These are phyloP conservation scores for Candida krabiensis DNA, from an alignment of 805 yeast species.

Conservation along the genomic window DNA sequence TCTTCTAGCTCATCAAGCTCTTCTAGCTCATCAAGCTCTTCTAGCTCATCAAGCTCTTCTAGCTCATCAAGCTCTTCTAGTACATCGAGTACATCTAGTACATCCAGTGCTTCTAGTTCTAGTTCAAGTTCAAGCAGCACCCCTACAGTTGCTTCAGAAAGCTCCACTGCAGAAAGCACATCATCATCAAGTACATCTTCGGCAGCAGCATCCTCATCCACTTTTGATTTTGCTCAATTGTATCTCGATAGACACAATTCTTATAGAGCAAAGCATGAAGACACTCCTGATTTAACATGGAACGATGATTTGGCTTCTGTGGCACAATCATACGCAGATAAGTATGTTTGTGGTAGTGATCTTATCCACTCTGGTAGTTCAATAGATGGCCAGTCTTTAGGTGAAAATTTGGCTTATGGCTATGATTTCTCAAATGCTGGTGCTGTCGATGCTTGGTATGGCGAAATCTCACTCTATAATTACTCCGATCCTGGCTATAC, in stretches of 20 bases:
- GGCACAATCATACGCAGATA: constrained; percentile 58
- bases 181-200: constrained; percentile 20
- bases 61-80: constrained; percentile 5
- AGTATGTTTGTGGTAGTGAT: constrained; percentile 55
- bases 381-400: constrained; percentile 46
- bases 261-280: constrained; percentile 50
- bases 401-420: constrained; percentile 84
- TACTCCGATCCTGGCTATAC: constrained; percentile 49
- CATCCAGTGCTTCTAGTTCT: constrained; percentile 4
- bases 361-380: constrained; percentile 64
- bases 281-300: constrained; percentile 57
- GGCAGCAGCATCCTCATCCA: constrained; percentile 17
- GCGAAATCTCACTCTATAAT: constrained; percentile 55
- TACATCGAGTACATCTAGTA: constrained; percentile 10
- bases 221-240: constrained; percentile 37
- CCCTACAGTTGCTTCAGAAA: constrained; percentile 18
- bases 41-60: constrained; percentile 2
- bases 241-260: constrained; percentile 63
- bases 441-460: constrained; percentile 76
- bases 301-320: constrained; percentile 46
- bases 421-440: constrained; percentile 45
- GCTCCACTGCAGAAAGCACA: constrained; percentile 27
- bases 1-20: constrained; percentile 8
- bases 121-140: background rate
- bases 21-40: constrained; percentile 4